Base-by-base conservation (phyloP, 1,139 yeast genomes). In the Suhomyces chickasaworum region DNA sequence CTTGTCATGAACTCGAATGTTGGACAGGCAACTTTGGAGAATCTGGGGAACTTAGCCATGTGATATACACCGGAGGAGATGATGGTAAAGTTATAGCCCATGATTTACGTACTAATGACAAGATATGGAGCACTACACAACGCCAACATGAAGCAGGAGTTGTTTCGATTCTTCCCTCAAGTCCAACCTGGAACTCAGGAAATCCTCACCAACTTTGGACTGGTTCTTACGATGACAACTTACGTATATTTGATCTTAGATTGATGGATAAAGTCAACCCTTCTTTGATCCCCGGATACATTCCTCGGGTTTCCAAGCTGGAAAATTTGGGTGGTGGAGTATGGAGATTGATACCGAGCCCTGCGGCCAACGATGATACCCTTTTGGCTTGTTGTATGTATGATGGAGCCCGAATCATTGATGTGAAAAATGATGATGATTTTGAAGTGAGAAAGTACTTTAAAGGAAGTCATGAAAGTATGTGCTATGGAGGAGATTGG, bases 401-500 rank as follows among this genome's bases (percentile, higher is more conserved):
- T 58, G 93, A 89, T 56, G 99, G 99, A 12, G 97, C 96, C 0
- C 73, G 91, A 47, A 70, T 90, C 1, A 65, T 88, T 1, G 62
- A 63, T 27, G 64, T 71, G 5, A 45, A 39, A 7, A 59, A 60
- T 4, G 66, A 65, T 18, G 61, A 53, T 3, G 60, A 62, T n/a
- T 74, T 78, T 10, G 65, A 69, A 9, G 80, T 85, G 0, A 58
- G 63, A 3, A 65, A 72, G 20, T 78, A 75, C 50, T 80, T 84
- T 60, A 85, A 84, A 52, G 78, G 78, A 23, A 87, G 86, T 20
- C 98, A 93, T 62, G 84, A 83, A 40, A 89, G 97, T 54, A 93
- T 93, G 89, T 90, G 93, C 44, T 93, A 93, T 59, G 98, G 98
- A 0, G 97, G 95, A 4, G 97, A 88, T 60, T 90, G 97, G 96